A percentile compares a stretch with the other conserved stretches of the same genome.
phyloP scores from a whole-genome alignment of 768 basidiomycete genomes.

The Russula earlei region DNA sequence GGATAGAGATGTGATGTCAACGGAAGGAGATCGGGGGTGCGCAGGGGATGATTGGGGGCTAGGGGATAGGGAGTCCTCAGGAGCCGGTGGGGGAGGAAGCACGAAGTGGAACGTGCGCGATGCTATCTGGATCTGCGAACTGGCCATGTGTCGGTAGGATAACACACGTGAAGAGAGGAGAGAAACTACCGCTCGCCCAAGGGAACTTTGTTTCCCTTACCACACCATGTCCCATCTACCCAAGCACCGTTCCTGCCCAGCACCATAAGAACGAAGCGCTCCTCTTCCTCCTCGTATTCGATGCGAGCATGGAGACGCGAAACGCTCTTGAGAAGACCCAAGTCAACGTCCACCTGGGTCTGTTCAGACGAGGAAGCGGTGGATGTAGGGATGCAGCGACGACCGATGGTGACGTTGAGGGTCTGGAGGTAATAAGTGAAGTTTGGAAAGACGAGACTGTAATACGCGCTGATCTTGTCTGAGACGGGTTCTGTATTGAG shows the following conservation, averaged over 20 bases:
- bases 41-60: slow-evolving; percentile 63
- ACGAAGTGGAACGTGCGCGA: slow-evolving; percentile 96
- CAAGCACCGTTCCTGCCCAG: slow-evolving; percentile 96
- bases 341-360: slow-evolving; percentile 72
- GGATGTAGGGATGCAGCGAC: slow-evolving; percentile 60
- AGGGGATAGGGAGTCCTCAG: slow-evolving; percentile 74
- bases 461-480: slow-evolving; percentile 87
- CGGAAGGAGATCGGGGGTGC: slow-evolving; percentile 62
- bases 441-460: slow-evolving; percentile 86
- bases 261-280: slow-evolving; percentile 82
- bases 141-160: slow-evolving; percentile 28
- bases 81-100: slow-evolving; percentile 76
- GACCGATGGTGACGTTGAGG: slow-evolving; percentile 86
- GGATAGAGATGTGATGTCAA: slow-evolving; percentile 62
- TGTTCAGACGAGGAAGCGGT: slow-evolving; percentile 50
- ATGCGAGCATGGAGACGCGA: slow-evolving; percentile 96
- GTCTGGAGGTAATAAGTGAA: slow-evolving; percentile 98
- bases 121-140: slow-evolving; percentile 94
- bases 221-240: slow-evolving; percentile 96
- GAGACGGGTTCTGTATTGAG: slow-evolving; percentile 29
- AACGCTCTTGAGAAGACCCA: slow-evolving; percentile 93
- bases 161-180: not conserved
- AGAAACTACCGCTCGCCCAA: slow-evolving; percentile 66
- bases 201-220: slow-evolving; percentile 77
- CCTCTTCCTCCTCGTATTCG: slow-evolving; percentile 84